A percentile compares a stretch with the other conserved stretches of the same genome.
phyloP scores from a whole-genome alignment of 75 land plant genomes.

The Selaginella tamariscina region DNA sequence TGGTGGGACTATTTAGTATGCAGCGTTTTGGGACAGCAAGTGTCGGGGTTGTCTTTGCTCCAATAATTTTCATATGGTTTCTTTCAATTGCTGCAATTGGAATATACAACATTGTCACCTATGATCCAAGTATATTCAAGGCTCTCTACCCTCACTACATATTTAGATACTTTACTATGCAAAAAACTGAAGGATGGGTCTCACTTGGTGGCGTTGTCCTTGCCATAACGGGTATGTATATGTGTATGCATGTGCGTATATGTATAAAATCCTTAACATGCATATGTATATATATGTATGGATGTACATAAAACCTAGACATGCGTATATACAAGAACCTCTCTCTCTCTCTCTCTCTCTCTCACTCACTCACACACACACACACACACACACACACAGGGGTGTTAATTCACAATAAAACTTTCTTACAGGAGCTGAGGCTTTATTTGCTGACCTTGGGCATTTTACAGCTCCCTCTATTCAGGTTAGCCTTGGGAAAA shows the following conservation, averaged over 20 bases:
- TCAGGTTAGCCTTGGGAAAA: not conserved
- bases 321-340: too few relatives aligned
- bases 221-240: constrained; percentile 1
- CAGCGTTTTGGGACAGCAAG: constrained; percentile 51
- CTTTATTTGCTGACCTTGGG: constrained; percentile 12
- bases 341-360: too few relatives aligned
- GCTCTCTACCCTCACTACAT: constrained; percentile 13
- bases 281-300: too few relatives aligned
- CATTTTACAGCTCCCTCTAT: constrained; percentile 2
- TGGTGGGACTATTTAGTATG: constrained; percentile 38
- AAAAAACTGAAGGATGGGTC: constrained; percentile 3
- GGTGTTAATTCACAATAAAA: too few relatives aligned
- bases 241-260: too few relatives aligned
- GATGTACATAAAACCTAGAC: not conserved
- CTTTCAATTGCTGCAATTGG: constrained; percentile 10
- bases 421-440: constrained; percentile 2
- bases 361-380: too few relatives aligned
- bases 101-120: constrained; percentile 11
- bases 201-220: constrained; percentile 11
- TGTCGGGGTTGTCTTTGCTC: constrained; percentile 7
- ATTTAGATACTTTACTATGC: not conserved
- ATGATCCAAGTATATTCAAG: constrained; percentile 11
- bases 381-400: too few relatives aligned
- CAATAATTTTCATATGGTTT: constrained; percentile 10
- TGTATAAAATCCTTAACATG: too few relatives aligned